Base-by-base conservation (phyloP, 179 eudicot species). In the Beta corolliflora region DNA sequence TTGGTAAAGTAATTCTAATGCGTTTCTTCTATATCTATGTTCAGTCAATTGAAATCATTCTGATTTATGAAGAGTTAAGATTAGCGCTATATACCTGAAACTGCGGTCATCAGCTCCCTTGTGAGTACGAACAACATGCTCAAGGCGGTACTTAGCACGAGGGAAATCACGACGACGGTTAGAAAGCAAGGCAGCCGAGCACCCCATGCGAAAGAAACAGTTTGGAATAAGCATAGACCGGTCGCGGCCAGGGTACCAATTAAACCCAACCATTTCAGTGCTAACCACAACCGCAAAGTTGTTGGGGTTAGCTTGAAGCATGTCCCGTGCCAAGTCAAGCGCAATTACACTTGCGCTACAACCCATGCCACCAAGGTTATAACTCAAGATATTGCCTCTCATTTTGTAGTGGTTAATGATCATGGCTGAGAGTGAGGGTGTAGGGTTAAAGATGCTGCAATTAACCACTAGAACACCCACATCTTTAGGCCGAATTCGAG, bases 371-470 rank as follows among this genome's bases (percentile, higher is more conserved):
- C 99, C 99, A 3, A 96, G 81, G 77, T 96, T 96, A 81, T 92
- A 96, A 71, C 98, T 96, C 82, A 94, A 80, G 13, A 96, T 91
- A 78, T 96, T 96, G 0, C 97, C 97, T 76, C 99, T 87, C 98
- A 96, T 91, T 78, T 96, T 96, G 82, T 96, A 96, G 80, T 93
- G 98, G 75, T 96, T 96, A 36, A 96, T 94, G 45, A 96, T 89
- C 99, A 96, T 96, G 63, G 99, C 97, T 0, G 99, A 96, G 0
- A 96, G 89, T 0, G 99, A 96, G 0, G 99, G 99, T 2, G 98
- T 96, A 0, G 99, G 99, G 88, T 94, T 96, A 86, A 96, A 96
- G 12, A 93, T 89, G 88, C 99, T 96, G 90, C 99, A 96, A 81
- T 96, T 96, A 19, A 96, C 97, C 5, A 96, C 99, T 15, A 96